Conservation (phyloP, 2,329 filamentous ascomycete species). For the Polychaeton citri region DNA sequence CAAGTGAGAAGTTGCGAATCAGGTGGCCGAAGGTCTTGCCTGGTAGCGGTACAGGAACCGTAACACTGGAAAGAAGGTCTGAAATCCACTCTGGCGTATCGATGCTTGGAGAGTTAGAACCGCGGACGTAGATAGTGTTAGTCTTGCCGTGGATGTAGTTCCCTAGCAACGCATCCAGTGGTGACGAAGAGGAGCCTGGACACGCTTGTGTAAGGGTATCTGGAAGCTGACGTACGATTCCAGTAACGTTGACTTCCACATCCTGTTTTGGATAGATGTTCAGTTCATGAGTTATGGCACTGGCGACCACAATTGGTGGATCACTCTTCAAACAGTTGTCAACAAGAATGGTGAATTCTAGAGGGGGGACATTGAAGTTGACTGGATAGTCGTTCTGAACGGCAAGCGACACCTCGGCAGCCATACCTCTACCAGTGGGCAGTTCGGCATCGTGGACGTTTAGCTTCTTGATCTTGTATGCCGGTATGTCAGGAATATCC, state of each 20-base stretch:
- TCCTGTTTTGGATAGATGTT: constrained; percentile 54
- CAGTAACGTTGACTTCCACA: constrained; percentile 56
- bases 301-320: constrained; percentile 63
- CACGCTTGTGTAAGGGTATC: constrained; percentile 59
- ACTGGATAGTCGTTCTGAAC: constrained; percentile 69
- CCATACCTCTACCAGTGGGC: constrained; percentile 52
- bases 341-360: constrained; percentile 75
- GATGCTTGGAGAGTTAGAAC: constrained; percentile 51
- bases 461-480: constrained; percentile 69
- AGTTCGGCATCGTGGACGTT: constrained; percentile 59
- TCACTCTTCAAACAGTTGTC: constrained; percentile 63
- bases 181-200: constrained; percentile 64
- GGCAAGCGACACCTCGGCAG: constrained; percentile 61
- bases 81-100: constrained; percentile 71
- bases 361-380: constrained; percentile 59
- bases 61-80: constrained; percentile 67
- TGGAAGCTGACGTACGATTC: constrained; percentile 60
- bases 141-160: constrained; percentile 70
- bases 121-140: constrained; percentile 70
- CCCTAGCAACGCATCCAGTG: constrained; percentile 67
- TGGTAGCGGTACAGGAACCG: constrained; percentile 71
- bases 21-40: constrained; percentile 69
- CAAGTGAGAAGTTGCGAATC: constrained; percentile 76
- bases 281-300: constrained; percentile 55
- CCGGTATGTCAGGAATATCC: constrained; percentile 63